Base-by-base conservation (phyloP, 345 rosid species). In the Acer saccharum region DNA sequence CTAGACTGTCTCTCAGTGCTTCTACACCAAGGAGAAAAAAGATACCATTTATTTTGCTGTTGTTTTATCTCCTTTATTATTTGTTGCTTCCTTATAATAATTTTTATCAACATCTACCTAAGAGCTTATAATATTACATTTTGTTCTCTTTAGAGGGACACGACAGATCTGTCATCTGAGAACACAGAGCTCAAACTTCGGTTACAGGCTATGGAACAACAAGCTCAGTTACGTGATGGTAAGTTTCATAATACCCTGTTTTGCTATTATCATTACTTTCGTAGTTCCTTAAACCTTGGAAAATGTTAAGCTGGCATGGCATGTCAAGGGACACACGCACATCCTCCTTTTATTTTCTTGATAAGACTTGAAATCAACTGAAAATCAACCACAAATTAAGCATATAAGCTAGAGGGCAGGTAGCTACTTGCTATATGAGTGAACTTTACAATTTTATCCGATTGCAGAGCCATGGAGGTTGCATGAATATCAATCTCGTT, bases 151-250 rank as follows among this genome's bases (percentile, higher is more conserved):
- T 82, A 93, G 99, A 93, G 98, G 83, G 97, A 95, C 84, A 91
- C 97, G 14, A 84, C 89, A 39, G 93, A 92, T 75, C 83, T 93
- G 87, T 85, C 83, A 71, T 78, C 91, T 76, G 99, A 95, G 83
- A 95, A 93, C 82, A 86, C 93, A 77, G 99, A 96, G 83, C 96
- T 93, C 76, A 94, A 92, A 92, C 93, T 92, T 81, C 91, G 92
- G 77, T 84, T 95, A 76, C 97, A 93, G 82, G 92, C 93, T 48
- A 89, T 93, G 97, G 99, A 95, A 81, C 94, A 90, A 72, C 96
- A 93, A 80, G 94, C 94, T 82, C 92, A 91, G 80, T 78, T 92
- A 75, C 90, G 95, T 65, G 99, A 96, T 78, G 97, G 97, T 96
- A 86, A 25, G 82, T 73, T 50, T 54, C 21, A 68, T 55, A 6